Conservation (phyloP, 2,329 filamentous ascomycete species). For the Chaetomium olivaceum region DNA sequence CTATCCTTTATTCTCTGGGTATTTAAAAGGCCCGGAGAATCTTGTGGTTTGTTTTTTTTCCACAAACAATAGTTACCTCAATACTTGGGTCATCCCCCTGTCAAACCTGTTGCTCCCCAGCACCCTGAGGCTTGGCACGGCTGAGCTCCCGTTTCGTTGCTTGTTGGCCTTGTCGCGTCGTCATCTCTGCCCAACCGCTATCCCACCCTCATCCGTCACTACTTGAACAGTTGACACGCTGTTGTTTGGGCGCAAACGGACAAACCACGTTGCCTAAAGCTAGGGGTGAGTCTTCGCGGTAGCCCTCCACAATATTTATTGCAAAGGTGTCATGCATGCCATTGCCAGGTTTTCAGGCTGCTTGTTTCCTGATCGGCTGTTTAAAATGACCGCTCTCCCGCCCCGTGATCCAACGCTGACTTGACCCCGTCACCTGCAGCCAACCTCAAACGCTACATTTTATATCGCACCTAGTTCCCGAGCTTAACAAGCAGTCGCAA, state of each 20-base stretch:
- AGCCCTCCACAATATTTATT: constrained; percentile 13
- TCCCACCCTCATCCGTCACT: constrained; percentile 8
- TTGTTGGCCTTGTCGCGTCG: constrained; percentile 20
- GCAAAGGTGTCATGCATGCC: constrained; percentile 20
- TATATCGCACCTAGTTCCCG: neutral
- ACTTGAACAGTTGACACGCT: constrained; percentile 17
- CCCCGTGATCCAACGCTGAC: constrained; percentile 19
- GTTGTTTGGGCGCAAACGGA: constrained; percentile 20
- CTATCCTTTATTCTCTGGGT: neutral
- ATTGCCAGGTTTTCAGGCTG: constrained; percentile 10
- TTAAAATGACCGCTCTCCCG: constrained; percentile 16
- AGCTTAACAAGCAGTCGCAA: neutral
- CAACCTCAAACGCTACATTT: neutral
- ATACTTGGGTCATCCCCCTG: neutral
- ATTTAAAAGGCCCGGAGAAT: neutral
- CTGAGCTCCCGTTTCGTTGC: constrained; percentile 6
- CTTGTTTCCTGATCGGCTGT: constrained; percentile 5
- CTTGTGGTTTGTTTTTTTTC: neutral
- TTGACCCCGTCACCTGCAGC: constrained; percentile 5
- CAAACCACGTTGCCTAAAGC: constrained; percentile 27
- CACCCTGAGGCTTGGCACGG: constrained; percentile 24
- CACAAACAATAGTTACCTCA: neutral
- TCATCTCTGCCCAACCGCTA: constrained; percentile 23
- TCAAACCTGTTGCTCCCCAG: constrained; percentile 6
- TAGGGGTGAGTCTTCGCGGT: constrained; percentile 22